These are phyloP conservation scores for Sarocladium oryzae DNA, from an alignment of 2,329 filamentous ascomycete genomes.

Conservation along the genomic window DNA sequence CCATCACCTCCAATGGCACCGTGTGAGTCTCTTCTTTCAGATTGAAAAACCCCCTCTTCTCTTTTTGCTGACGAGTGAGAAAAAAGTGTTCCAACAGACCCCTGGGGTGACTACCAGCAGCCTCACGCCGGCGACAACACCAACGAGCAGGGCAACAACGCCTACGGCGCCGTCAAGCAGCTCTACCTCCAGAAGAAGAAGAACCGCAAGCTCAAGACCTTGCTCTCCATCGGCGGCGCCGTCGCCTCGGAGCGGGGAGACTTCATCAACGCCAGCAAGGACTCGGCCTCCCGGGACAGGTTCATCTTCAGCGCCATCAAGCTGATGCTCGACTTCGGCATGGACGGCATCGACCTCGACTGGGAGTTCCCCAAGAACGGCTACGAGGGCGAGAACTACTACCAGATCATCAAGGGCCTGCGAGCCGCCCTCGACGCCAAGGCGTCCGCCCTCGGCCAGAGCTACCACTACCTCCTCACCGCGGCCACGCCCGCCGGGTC, in stretches of 20 bases:
- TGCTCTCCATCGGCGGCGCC: conserved; percentile 81
- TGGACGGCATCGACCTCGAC: conserved; percentile 51
- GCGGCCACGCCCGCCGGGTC: conserved; percentile 44
- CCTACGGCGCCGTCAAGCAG: conserved; percentile 73
- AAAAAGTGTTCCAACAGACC: conserved; percentile 47
- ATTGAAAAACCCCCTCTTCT: too few species aligned
- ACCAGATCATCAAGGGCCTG: conserved; percentile 33
- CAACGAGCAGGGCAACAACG: conserved; percentile 50
- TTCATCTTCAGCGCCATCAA: conserved; percentile 66
- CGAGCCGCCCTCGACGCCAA: conserved; percentile 41
- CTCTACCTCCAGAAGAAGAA: conserved; percentile 68
- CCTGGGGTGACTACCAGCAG: conserved; percentile 46
- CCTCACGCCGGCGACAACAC: conserved; percentile 61
- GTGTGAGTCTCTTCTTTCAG: conserved; percentile 16
- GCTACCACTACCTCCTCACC: conserved; percentile 44
- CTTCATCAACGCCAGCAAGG: conserved; percentile 34
- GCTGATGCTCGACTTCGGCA: conserved; percentile 61
- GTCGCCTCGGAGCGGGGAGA: conserved; percentile 54
- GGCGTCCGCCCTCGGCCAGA: conserved; percentile 30
- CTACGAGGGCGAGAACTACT: conserved; percentile 32
- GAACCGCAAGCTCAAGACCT: conserved; percentile 68
- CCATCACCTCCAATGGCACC: conserved; percentile 15
- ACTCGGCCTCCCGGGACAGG: conserved; percentile 51
- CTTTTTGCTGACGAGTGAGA: neutral
- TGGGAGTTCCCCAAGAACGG: conserved; percentile 45